A percentile compares a stretch with the other conserved stretches of the same genome.
Conservation (phyloP, 176 grass and related monocot species). For the Bromus sterilis region DNA sequence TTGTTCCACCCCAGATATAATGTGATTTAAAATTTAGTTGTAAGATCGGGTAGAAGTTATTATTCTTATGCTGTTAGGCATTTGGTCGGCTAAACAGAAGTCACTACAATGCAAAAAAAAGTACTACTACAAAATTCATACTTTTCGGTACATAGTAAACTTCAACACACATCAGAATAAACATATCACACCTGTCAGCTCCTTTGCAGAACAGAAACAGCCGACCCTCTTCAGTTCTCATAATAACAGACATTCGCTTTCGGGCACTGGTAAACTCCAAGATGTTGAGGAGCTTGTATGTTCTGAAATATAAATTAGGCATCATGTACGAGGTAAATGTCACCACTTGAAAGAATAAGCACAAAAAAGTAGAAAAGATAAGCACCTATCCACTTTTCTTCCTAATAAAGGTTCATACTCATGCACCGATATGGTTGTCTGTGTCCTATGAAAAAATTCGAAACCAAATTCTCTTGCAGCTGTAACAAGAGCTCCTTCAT, state of each 20-base stretch:
- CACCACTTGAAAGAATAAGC: neutral
- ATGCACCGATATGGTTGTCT: slow-evolving; percentile 60
- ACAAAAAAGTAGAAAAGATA: slow-evolving; percentile 27
- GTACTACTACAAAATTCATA: neutral
- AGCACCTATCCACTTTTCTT: slow-evolving; percentile 44
- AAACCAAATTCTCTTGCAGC: slow-evolving; percentile 90
- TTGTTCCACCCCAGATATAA: neutral
- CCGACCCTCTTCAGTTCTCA: slow-evolving; percentile 58
- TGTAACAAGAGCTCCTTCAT: slow-evolving; percentile 86
- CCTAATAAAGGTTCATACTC: slow-evolving; percentile 50
- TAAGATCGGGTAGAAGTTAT: neutral
- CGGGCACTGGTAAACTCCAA: slow-evolving; percentile 87
- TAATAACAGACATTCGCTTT: slow-evolving; percentile 96
- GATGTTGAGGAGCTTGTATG: slow-evolving; percentile 80
- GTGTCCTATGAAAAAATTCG: slow-evolving; percentile 89
- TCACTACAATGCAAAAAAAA: neutral
- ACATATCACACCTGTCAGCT: slow-evolving; percentile 76
- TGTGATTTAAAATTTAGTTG: neutral
- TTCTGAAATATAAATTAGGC: slow-evolving; percentile 50
- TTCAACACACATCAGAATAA: slow-evolving; percentile 1
- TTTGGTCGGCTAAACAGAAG: neutral
- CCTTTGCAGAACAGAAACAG: slow-evolving; percentile 86
- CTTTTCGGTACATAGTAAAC: neutral
- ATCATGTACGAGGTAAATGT: slow-evolving; percentile 5
- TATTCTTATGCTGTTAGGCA: neutral